phyloP scores from a whole-genome alignment of 257 asterid genomes.

The Nemophila menziesii region DNA sequence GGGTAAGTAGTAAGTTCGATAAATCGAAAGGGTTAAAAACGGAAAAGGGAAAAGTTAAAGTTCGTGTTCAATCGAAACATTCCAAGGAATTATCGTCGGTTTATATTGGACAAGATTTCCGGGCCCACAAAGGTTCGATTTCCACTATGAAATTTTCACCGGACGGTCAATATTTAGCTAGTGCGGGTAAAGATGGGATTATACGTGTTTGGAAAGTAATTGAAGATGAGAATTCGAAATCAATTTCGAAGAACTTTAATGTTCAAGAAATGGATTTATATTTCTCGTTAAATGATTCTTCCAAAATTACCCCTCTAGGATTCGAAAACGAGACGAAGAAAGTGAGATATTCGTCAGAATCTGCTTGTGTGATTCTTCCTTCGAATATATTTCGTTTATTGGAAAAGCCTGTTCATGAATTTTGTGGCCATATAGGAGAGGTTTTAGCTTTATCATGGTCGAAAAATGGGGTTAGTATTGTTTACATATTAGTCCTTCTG shows the following conservation, averaged over 20 bases:
- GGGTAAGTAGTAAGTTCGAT: constrained; percentile 22
- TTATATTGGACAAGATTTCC: constrained; percentile 61
- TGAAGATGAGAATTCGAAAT: constrained; percentile 49
- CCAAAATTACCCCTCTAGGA: constrained; percentile 42
- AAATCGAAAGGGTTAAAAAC: constrained; percentile 23
- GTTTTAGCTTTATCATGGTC: constrained; percentile 90
- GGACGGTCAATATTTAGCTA: constrained; percentile 76
- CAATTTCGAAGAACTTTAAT: constrained; percentile 21
- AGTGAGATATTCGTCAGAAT: constrained; percentile 43
- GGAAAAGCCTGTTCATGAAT: constrained; percentile 80
- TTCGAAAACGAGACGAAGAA: constrained; percentile 36
- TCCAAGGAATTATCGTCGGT: constrained; percentile 64
- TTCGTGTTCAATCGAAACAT: constrained; percentile 30
- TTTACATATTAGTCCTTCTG: too few relatives aligned
- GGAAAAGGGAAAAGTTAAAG: constrained; percentile 29
- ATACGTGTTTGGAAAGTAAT: constrained; percentile 86
- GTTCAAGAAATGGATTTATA: constrained; percentile 40
- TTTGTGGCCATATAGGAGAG: constrained; percentile 63
- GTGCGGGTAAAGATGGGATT: constrained; percentile 78
- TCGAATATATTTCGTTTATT: constrained; percentile 62
- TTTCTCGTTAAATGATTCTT: constrained; percentile 42
- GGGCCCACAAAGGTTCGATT: constrained; percentile 79
- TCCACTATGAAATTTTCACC: constrained; percentile 81
- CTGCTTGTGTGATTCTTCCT: constrained; percentile 73
- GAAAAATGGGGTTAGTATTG: constrained; percentile 62